Conservation (phyloP, 2,329 filamentous ascomycete species). For the Colletotrichum liriopes region DNA sequence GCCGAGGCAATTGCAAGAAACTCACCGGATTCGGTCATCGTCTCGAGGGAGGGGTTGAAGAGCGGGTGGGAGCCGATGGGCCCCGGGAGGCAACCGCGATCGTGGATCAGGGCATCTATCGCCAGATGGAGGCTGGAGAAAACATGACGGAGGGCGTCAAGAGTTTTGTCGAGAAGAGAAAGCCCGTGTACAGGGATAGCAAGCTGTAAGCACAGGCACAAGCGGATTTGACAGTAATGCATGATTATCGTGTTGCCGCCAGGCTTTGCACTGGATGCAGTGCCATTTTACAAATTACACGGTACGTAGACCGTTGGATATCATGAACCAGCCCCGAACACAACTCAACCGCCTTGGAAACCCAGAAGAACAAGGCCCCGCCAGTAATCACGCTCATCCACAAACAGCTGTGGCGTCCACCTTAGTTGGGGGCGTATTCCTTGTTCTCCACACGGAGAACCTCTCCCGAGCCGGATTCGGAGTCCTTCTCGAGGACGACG, state of each 20-base stretch:
- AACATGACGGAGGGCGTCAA: constrained; percentile 82
- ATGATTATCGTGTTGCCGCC: constrained; percentile 2
- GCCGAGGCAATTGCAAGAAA: constrained; percentile 75
- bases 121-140: constrained; percentile 73
- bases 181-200: constrained; percentile 77
- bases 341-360: neutral
- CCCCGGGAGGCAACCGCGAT: constrained; percentile 74
- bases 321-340: neutral
- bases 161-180: constrained; percentile 84
- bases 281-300: neutral
- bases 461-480: constrained; percentile 33
- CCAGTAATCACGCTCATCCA: neutral
- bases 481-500: constrained; percentile 31
- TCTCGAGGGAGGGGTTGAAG: constrained; percentile 80
- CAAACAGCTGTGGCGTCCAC: neutral
- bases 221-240: neutral
- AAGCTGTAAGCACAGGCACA: constrained; percentile 63
- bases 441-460: constrained; percentile 40
- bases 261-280: neutral
- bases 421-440: neutral
- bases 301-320: neutral
- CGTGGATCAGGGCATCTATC: constrained; percentile 72
- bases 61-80: constrained; percentile 80
- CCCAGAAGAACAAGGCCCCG: neutral
- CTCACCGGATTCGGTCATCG: constrained; percentile 83